Evolutionary conservation across 1,139 yeast species (phyloP).

Genomic region (Sugiyamaella paludigena): DNA sequence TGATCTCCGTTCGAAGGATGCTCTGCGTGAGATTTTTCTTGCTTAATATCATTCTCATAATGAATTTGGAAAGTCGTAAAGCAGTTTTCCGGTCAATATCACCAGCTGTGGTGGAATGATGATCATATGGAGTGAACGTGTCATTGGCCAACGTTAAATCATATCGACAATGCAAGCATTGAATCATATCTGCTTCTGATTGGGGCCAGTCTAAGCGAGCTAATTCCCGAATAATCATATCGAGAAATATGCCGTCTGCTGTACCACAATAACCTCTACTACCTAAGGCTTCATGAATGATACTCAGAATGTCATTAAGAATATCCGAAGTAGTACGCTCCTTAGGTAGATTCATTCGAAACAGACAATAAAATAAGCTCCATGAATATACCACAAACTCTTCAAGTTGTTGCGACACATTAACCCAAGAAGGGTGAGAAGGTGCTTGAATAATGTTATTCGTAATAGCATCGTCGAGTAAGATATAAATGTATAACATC

Average conservation of each 20-base stretch:
- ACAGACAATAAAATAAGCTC: conserved; percentile 38
- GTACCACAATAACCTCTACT: conserved; percentile 64
- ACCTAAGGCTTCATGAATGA: conserved; percentile 75
- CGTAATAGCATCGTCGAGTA: conserved; percentile 42
- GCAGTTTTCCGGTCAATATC: conserved; percentile 53
- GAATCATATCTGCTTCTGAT: conserved; percentile 62
- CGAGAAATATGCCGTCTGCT: conserved; percentile 60
- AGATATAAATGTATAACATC: conserved; percentile 44
- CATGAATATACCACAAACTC: conserved; percentile 51
- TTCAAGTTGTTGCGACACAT: conserved; percentile 45
- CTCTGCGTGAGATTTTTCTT: conserved; percentile 57
- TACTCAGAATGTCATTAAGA: conserved; percentile 49
- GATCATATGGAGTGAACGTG: conserved; percentile 56
- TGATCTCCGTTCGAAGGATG: conserved; percentile 59
- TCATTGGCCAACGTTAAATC: conserved; percentile 64
- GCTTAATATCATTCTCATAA: conserved; percentile 60
- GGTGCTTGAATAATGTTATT: conserved; percentile 35
- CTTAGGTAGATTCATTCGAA: conserved; percentile 25
- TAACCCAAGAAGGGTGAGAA: conserved; percentile 37
- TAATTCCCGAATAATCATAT: conserved; percentile 56
- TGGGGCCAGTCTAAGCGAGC: conserved; percentile 45
- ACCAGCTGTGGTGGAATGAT: conserved; percentile 45
- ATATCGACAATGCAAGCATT: conserved; percentile 73
- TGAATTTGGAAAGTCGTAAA: conserved; percentile 53
- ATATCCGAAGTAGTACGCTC: conserved; percentile 26